A percentile compares a stretch with the other conserved stretches of the same genome.
phyloP scores from a whole-genome alignment of 108 stramenopile genomes.

The Pinguiococcus pyrenoidosus region DNA sequence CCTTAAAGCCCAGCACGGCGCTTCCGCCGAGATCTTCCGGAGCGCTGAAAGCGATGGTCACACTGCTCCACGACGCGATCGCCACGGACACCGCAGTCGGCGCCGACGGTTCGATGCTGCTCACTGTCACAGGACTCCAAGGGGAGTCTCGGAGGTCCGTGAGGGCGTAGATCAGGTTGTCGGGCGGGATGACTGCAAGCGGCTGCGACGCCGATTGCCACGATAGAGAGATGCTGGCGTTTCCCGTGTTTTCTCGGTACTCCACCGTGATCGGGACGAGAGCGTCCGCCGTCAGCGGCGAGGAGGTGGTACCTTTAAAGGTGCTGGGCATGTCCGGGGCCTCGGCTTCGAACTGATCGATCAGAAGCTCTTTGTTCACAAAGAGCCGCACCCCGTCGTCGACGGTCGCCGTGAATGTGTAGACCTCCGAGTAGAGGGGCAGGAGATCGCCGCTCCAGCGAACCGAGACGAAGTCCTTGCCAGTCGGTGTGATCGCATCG shows the following conservation, averaged over 20 bases:
- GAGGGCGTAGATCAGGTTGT: constrained; percentile 34
- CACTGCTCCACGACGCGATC: constrained; percentile 34
- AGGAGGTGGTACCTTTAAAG: constrained; percentile 3
- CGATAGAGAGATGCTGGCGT: constrained; percentile 30
- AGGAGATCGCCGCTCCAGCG: constrained; percentile 59
- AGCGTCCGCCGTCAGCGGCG: constrained; percentile 14
- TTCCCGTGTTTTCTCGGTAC: constrained; percentile 48
- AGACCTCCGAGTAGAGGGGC: constrained; percentile 48
- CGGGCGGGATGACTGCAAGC: constrained; percentile 31
- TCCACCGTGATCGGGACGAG: constrained; percentile 42
- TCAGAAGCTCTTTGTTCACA: constrained; percentile 47
- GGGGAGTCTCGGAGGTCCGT: constrained; percentile 37
- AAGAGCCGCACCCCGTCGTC: constrained; percentile 59
- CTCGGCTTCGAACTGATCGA: constrained; percentile 54
- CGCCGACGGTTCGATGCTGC: constrained; percentile 38
- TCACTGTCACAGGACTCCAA: constrained; percentile 28
- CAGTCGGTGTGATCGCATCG: constrained; percentile 40
- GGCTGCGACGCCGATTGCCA: constrained; percentile 52
- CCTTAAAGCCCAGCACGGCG: constrained; percentile 37
- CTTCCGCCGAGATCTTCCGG: constrained; percentile 55
- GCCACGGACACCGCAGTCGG: constrained; percentile 30
- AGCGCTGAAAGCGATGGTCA: constrained; percentile 38
- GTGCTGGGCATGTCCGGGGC: neutral
- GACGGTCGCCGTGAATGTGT: constrained; percentile 42
- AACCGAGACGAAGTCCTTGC: constrained; percentile 51